phyloP scores from a whole-genome alignment of 768 basidiomycete species.

The Lepiota venenata region DNA sequence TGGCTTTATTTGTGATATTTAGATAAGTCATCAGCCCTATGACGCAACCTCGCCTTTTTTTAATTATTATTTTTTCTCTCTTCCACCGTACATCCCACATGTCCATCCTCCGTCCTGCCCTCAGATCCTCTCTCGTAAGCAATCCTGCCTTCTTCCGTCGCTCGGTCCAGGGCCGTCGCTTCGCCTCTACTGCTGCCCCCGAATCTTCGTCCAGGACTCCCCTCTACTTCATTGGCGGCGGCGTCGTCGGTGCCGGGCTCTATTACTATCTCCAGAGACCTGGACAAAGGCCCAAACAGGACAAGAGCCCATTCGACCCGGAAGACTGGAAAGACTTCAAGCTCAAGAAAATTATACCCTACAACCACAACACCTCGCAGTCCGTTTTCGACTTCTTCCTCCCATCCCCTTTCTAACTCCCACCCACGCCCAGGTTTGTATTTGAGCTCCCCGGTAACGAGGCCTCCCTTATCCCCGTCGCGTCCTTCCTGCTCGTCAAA shows the following conservation, averaged over 20 bases:
- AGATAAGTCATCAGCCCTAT: slow-evolving; percentile 10
- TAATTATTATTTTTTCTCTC: slow-evolving; percentile 9
- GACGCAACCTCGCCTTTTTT: slow-evolving; percentile 5
- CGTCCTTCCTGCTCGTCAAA: slow-evolving; percentile 77
- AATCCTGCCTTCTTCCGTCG: not conserved
- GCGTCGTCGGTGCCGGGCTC: slow-evolving; percentile 37
- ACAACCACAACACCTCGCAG: slow-evolving; percentile 94
- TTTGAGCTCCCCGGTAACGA: slow-evolving; percentile 80
- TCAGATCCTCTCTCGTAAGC: slow-evolving; percentile 35
- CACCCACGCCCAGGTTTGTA: slow-evolving; percentile 48
- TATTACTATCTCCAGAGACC: slow-evolving; percentile 49
- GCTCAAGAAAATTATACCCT: slow-evolving; percentile 75
- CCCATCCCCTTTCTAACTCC: slow-evolving; percentile 1
- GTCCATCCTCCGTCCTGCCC: slow-evolving; percentile 35
- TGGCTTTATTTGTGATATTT: slow-evolving; percentile 18
- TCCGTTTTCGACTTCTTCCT: slow-evolving; percentile 27
- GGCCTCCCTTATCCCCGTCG: slow-evolving; percentile 73
- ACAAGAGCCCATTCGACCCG: slow-evolving; percentile 72
- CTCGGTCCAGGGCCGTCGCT: slow-evolving; percentile 26
- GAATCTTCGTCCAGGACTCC: slow-evolving; percentile 49
- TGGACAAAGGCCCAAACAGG: slow-evolving; percentile 35
- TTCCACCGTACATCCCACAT: slow-evolving; percentile 25
- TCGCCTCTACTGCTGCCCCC: slow-evolving; percentile 36
- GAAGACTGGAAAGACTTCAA: slow-evolving; percentile 77
- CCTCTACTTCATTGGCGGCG: slow-evolving; percentile 44